These are phyloP conservation scores for Pestalotiopsis sp. DNA, from an alignment of 2,329 filamentous ascomycete genomes.

Conservation along the genomic window DNA sequence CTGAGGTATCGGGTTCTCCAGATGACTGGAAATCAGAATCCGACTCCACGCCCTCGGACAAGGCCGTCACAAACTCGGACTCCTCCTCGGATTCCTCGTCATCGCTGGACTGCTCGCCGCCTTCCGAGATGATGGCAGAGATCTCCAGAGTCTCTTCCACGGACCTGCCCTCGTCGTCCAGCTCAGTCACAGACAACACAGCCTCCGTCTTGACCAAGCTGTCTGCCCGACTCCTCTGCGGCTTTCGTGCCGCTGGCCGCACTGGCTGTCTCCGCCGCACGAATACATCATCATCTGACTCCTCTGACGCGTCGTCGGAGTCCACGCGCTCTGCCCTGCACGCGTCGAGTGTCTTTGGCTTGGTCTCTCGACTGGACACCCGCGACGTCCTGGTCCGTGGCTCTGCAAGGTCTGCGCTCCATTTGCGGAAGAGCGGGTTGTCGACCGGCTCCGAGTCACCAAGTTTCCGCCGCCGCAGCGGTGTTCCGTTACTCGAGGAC, in stretches of 20 bases:
- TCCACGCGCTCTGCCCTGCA: not conserved
- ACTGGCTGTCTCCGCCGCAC: constrained; percentile 7
- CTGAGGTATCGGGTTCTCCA: constrained; percentile 10
- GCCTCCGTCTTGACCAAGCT: not conserved
- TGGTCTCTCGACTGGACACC: constrained; percentile 14
- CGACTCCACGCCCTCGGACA: constrained; percentile 19
- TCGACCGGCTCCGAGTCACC: constrained; percentile 26
- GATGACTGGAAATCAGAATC: constrained; percentile 24
- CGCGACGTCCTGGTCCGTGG: constrained; percentile 16
- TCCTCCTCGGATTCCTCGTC: constrained; percentile 27
- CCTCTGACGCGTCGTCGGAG: not conserved
- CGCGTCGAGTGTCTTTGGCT: not conserved
- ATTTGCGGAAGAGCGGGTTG: constrained; percentile 29
- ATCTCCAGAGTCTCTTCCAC: constrained; percentile 5
- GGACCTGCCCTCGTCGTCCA: not conserved
- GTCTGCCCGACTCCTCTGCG: not conserved
- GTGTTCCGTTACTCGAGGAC: constrained; percentile 22
- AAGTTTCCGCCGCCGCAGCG: constrained; percentile 31
- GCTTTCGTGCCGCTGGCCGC: not conserved
- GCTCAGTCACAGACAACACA: not conserved
- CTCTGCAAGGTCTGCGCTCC: constrained; percentile 16
- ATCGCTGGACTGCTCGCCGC: constrained; percentile 16
- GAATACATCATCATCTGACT: constrained; percentile 10
- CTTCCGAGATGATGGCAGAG: constrained; percentile 3
- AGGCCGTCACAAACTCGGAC: constrained; percentile 26